Evolutionary conservation across 2,329 filamentous ascomycete genomes (phyloP).

Genomic region (Colletotrichum abscissum): DNA sequence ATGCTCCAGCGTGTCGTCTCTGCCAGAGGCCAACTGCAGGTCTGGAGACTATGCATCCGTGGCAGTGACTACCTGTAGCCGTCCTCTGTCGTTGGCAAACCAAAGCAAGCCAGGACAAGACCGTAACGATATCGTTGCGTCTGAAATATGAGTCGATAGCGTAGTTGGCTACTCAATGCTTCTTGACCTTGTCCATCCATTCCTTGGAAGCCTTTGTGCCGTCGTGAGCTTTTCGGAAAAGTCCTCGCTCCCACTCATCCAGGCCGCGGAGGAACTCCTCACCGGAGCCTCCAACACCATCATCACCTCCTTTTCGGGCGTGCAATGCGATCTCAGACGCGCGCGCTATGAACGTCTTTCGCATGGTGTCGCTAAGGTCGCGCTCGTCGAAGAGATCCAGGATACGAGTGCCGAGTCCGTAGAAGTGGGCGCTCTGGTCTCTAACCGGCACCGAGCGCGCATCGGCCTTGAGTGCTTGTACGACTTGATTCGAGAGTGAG

Average conservation of each 20-base stretch:
- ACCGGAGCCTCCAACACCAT: slow-evolving; percentile 68
- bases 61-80: not conserved
- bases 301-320: slow-evolving; percentile 84
- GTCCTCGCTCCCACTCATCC: slow-evolving; percentile 86
- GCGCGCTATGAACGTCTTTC: slow-evolving; percentile 82
- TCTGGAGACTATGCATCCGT: not conserved
- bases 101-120: not conserved
- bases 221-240: slow-evolving; percentile 81
- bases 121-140: not conserved
- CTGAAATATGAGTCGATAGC: slow-evolving; percentile 10
- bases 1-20: not conserved
- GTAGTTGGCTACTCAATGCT: slow-evolving; percentile 39
- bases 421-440: slow-evolving; percentile 87
- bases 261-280: slow-evolving; percentile 88
- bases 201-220: slow-evolving; percentile 76
- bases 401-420: slow-evolving; percentile 85
- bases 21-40: not conserved
- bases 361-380: slow-evolving; percentile 79
- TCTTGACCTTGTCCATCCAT: slow-evolving; percentile 72
- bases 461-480: slow-evolving; percentile 92
- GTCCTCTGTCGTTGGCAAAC: not conserved
- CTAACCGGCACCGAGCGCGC: slow-evolving; percentile 86
- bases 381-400: slow-evolving; percentile 89
- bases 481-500: slow-evolving; percentile 80
- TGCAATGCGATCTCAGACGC: slow-evolving; percentile 88